phyloP scores from a whole-genome alignment of 2,329 filamentous ascomycete species.

The Sporothrix phasma region DNA sequence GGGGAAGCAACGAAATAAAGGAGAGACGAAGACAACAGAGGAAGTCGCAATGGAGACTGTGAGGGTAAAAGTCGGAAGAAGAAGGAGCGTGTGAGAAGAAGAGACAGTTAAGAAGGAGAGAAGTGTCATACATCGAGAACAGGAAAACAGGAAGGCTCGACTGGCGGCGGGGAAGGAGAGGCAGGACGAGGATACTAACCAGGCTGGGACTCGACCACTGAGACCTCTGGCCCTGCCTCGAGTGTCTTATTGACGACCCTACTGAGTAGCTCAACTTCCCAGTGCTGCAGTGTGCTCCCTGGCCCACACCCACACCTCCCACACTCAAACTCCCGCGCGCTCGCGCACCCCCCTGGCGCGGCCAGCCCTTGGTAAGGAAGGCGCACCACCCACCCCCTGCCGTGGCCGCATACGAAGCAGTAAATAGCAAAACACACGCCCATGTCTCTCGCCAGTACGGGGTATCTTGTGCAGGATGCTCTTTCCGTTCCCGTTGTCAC shows the following conservation, averaged over 20 bases:
- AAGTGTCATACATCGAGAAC: neutral
- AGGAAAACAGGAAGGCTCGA: neutral
- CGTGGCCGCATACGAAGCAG: neutral
- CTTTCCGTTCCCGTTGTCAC: neutral
- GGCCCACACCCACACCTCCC: neutral
- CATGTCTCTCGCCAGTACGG: neutral
- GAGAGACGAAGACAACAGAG: neutral
- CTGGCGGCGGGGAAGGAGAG: neutral
- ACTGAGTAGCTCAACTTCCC: no score
- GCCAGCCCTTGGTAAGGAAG: slow-evolving; percentile 6
- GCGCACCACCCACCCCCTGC: neutral
- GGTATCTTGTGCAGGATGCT: neutral
- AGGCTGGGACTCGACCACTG: no score
- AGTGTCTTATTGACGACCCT: no score
- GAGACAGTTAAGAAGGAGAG: neutral
- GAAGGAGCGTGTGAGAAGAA: neutral
- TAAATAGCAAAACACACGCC: neutral
- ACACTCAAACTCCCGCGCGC: slow-evolving; percentile 4
- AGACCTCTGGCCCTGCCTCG: no score
- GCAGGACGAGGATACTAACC: slow-evolving; percentile 7
- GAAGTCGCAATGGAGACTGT: neutral
- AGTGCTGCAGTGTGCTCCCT: neutral
- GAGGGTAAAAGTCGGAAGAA: neutral
- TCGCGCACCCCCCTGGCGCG: slow-evolving; percentile 1
- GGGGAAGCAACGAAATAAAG: neutral